Evolutionary conservation across 2,329 filamentous ascomycete genomes (phyloP).

Genomic region (Zarea fungicola): DNA sequence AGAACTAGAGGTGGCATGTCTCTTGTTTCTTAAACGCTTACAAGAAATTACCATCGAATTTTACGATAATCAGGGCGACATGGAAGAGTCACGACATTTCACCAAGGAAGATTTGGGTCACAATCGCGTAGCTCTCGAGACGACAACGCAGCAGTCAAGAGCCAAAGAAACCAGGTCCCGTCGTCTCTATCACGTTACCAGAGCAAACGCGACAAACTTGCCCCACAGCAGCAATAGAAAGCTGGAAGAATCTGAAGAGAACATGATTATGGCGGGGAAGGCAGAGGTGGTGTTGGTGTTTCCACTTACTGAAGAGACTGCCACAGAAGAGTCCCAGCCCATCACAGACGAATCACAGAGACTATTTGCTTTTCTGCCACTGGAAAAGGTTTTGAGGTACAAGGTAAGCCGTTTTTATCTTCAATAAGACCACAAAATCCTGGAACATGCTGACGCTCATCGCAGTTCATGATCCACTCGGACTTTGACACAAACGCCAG

Average conservation of each 20-base stretch:
- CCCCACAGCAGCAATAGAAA: constrained; percentile 31
- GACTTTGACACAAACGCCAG: constrained; percentile 45
- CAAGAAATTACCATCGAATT: background rate
- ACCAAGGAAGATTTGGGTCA: background rate
- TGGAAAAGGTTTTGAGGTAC: constrained; percentile 35
- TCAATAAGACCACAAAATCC: background rate
- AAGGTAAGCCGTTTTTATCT: constrained; percentile 25
- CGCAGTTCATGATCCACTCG: constrained; percentile 42
- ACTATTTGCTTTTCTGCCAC: constrained; percentile 42
- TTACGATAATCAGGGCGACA: too few relatives aligned
- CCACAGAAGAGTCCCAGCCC: constrained; percentile 21
- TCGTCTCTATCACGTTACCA: constrained; percentile 25
- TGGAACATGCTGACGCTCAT: background rate
- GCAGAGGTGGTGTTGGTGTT: constrained; percentile 42
- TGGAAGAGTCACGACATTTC: background rate
- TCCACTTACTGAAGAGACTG: constrained; percentile 28
- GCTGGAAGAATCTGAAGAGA: constrained; percentile 20
- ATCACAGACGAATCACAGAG: constrained; percentile 32
- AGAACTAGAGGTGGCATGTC: background rate
- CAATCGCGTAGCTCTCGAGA: background rate
- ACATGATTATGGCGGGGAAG: constrained; percentile 17
- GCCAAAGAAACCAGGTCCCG: background rate
- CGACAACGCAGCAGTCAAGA: background rate
- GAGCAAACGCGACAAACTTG: constrained; percentile 22
- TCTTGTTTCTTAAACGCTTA: background rate